Base-by-base conservation (phyloP, 2,329 filamentous ascomycete genomes). In the Penicillium sp. region DNA sequence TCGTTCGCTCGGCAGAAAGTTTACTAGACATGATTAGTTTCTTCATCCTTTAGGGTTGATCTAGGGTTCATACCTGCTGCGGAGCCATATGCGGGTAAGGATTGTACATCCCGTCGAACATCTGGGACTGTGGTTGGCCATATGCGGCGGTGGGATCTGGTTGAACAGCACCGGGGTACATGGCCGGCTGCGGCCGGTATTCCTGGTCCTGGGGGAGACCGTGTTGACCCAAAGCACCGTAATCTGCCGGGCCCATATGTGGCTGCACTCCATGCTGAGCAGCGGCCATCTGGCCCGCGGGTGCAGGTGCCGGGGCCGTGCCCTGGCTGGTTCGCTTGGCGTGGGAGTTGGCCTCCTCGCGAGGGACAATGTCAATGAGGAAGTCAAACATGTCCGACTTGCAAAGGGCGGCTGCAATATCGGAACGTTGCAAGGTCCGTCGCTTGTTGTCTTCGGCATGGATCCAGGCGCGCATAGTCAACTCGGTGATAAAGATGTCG, bases 341-440 rank as follows among this genome's bases (percentile, higher is more conserved):
- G 60, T 89, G 87, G 14, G 84, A 80, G 7, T 85, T 77, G 23
- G 90, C 88, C 65, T 98, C 92, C 64, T 98, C 92, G 35, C 92
- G 82, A 3, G 92, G 92, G 4, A 98, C 92, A 45, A 98, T 98
- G 61, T 98, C 92, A 62, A 98, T 98, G 42, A 98, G 74, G 68
- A 98, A 98, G 69, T 98, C 92, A 65, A 98, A 98, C 92, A 98
- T 98, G 70, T 98, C 92, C 14, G 88, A 95, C 69, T 98, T 98
- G 43, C 87, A 85, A 15, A 98, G 74, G 10, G 92, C 92, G 8
- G 88, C 93, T 14, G 92, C 92, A 61, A 98, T 98, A 59, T 98
- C 92, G 40, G 87, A 95, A 34, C 92, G 80, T 67, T 98, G 92
- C 27, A 98, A 73, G 1, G 92, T 98, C 29, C 92, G 82, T 18